These are phyloP conservation scores for Sparassis latifolia DNA, from an alignment of 1,284 basidiomycete species.

Conservation along the genomic window DNA sequence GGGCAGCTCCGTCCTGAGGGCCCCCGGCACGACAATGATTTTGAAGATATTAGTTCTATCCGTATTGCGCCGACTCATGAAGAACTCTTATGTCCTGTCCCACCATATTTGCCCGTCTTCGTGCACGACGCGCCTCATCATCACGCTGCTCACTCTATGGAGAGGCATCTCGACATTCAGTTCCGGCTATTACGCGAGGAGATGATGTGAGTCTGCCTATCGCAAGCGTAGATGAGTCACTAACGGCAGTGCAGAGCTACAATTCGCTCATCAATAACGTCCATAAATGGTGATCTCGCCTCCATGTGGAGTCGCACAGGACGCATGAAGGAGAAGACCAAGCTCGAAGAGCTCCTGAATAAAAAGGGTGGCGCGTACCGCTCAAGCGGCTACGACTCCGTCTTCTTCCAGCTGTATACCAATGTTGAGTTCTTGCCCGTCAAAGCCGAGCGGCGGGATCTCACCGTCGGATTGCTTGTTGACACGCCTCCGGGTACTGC, in stretches of 20 bases:
- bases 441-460: conserved; percentile 16
- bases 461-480: conserved; percentile 18
- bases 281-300: conserved; percentile 26
- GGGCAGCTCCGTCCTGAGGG: conserved; percentile 36
- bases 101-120: conserved; percentile 32
- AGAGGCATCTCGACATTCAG: conserved; percentile 31
- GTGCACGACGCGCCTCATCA: conserved; percentile 35
- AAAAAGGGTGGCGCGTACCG: conserved; percentile 26
- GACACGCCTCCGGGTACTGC: conserved; percentile 23
- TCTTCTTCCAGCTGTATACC: conserved; percentile 27
- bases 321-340: conserved; percentile 9
- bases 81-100: conserved; percentile 25
- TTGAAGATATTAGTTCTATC: conserved; percentile 27
- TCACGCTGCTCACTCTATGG: conserved; percentile 24
- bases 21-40: conserved; percentile 38
- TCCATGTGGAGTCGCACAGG: neutral
- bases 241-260: conserved; percentile 34
- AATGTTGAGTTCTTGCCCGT: conserved; percentile 19
- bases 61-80: conserved; percentile 31
- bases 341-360: conserved; percentile 17
- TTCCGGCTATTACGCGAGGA: conserved; percentile 38
- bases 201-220: conserved; percentile 22
- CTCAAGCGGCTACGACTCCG: conserved; percentile 15
- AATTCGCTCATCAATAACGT: conserved; percentile 38
- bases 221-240: neutral